Base-by-base conservation (phyloP, 2,329 filamentous ascomycete species). In the Fusarium burgessii region DNA sequence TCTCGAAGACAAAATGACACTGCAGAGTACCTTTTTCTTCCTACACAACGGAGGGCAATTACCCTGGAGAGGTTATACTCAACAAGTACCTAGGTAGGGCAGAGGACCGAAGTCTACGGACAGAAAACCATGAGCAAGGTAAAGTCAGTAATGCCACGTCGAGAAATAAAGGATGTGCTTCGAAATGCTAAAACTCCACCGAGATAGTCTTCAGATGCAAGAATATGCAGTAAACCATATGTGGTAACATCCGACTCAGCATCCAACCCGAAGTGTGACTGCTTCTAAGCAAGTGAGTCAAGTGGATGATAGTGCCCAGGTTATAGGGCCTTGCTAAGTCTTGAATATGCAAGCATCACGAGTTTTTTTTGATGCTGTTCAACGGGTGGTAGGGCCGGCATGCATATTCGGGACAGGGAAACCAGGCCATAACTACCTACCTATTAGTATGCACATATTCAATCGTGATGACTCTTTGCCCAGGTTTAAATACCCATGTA, bases 301-400 rank as follows among this genome's bases (percentile, higher is more conserved):
- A 20, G 29, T 25, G 25, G n/a, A 23, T 45, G 49, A 65, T 35
- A 54, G 35, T 38, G 29, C 17, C 23, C 43, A 40, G n/a, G 36
- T 6, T 51, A 14, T 25, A 25, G 32, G 32, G 32, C 32, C 36
- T 36, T 38, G 13, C 47, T 51, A 32, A 43, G 40, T 38, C 55
- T 25, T 36, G 33, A 29, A 27, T n/a, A 38, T 62, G 67, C 51
- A 38, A 46, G 35, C 51, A 52, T 68, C 49, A 52, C n/a, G 20
- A 52, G 35, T 42, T 46, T 67, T 46, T 67, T 40, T 36, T 57
- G 32, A 63, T 36, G 41, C 18, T 43, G 40, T 40, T 56, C 13
- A 54, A 47, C 38, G 27, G 20, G 36, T 33, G 41, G 35, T 50
- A 64, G 36, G 43, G 42, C 9, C 29, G 42, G 50, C 20, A 51